phyloP scores from a whole-genome alignment of 208 protist species.

The Leishmania tarentolae region DNA sequence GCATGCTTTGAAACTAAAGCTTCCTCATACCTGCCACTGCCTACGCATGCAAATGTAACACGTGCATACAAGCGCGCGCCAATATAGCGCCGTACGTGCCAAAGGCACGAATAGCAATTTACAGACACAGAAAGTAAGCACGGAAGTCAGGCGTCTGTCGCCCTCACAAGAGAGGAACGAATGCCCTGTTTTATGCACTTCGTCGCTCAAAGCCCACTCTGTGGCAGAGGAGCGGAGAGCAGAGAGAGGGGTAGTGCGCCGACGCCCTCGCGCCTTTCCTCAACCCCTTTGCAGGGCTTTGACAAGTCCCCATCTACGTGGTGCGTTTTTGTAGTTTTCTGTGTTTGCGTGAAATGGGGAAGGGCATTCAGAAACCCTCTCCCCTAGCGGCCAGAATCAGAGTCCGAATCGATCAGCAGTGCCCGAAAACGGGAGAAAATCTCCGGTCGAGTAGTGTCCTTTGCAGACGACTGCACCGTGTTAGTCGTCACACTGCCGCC shows the following conservation, averaged over 20 bases:
- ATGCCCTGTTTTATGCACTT: not conserved
- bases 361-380: not conserved
- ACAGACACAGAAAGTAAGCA: not conserved
- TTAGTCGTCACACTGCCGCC: not conserved
- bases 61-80: not conserved
- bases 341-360: not conserved
- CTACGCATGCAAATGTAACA: not conserved
- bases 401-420: slow-evolving; percentile 37
- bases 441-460: not conserved
- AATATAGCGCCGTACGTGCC: not conserved
- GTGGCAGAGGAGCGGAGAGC: not conserved
- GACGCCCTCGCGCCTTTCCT: not conserved
- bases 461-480: not conserved
- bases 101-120: not conserved
- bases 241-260: not conserved
- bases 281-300: not conserved
- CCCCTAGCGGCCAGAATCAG: slow-evolving; percentile 48
- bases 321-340: not conserved
- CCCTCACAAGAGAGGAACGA: not conserved
- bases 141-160: not conserved
- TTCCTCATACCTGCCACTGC: too few species aligned
- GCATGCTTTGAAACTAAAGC: not conserved
- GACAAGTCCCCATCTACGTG: not conserved
- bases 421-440: slow-evolving; percentile 19
- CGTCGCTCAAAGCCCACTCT: too few species aligned